Percentiles rank a stretch among this genome's conserved stretches.
Evolutionary conservation across 305 asterid genomes (phyloP).

Genomic region (Lippia alba): DNA sequence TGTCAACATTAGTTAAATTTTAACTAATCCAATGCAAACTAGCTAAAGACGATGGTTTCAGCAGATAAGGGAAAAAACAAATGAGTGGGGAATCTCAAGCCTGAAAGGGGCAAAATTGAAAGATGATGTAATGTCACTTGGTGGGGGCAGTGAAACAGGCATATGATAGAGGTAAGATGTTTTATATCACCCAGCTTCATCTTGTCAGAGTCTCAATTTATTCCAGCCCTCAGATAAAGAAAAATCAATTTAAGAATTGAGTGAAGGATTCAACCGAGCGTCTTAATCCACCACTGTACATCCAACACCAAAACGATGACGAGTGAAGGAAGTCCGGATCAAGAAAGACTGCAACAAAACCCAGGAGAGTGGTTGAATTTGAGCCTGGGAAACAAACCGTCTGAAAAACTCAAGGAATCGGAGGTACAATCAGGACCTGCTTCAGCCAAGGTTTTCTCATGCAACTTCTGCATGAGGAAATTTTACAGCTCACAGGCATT

Average conservation of each 20-base stretch:
- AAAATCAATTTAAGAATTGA: slow-evolving; percentile 47
- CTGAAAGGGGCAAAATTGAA: slow-evolving; percentile 52
- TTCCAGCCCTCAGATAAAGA: slow-evolving; percentile 49
- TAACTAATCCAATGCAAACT: slow-evolving; percentile 45
- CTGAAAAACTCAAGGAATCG: slow-evolving; percentile 40
- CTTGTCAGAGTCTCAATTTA: slow-evolving; percentile 51
- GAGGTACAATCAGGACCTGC: slow-evolving; percentile 53
- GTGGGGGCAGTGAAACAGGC: slow-evolving; percentile 63
- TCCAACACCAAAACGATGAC: slow-evolving; percentile 49
- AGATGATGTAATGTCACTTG: slow-evolving; percentile 59
- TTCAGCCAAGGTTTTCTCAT: slow-evolving; percentile 70
- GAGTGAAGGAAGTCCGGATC: slow-evolving; percentile 49
- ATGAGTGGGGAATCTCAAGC: slow-evolving; percentile 70
- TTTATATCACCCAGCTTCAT: slow-evolving; percentile 52
- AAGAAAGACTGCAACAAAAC: slow-evolving; percentile 38
- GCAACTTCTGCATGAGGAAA: slow-evolving; percentile 90
- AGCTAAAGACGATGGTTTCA: slow-evolving; percentile 51
- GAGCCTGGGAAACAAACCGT: slow-evolving; percentile 57
- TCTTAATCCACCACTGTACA: slow-evolving; percentile 33
- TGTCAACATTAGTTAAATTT: slow-evolving; percentile 48
- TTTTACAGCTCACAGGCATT: slow-evolving; percentile 91
- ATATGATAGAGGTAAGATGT: slow-evolving; percentile 46
- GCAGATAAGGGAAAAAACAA: slow-evolving; percentile 46
- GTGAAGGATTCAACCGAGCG: slow-evolving; percentile 43
- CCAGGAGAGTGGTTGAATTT: slow-evolving; percentile 73